These are phyloP conservation scores for Mycena leptocephala DNA, from an alignment of 768 basidiomycete genomes.

Conservation along the genomic window DNA sequence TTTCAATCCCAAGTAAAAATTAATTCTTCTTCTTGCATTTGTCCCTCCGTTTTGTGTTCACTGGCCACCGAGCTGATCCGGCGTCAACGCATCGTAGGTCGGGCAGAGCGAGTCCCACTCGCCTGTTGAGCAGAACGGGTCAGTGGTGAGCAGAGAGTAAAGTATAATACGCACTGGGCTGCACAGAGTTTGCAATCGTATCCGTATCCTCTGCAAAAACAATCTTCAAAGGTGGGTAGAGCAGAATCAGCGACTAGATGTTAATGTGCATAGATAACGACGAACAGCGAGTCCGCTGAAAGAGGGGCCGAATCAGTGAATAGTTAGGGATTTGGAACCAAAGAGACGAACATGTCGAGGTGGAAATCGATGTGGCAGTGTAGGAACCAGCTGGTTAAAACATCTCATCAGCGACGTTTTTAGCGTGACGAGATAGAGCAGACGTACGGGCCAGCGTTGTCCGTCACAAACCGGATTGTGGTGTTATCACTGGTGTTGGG, in stretches of 20 bases:
- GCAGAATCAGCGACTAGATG: neutral
- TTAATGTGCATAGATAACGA: neutral
- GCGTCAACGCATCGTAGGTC: conserved; percentile 38
- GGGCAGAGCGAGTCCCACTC: conserved; percentile 47
- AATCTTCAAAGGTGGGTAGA: conserved; percentile 11
- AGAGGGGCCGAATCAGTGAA: neutral
- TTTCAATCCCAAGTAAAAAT: neutral
- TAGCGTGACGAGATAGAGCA: neutral
- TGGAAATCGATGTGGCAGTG: conserved; percentile 61
- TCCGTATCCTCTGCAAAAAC: conserved; percentile 46
- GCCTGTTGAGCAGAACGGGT: conserved; percentile 10
- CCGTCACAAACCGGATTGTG: conserved; percentile 75
- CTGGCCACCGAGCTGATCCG: conserved; percentile 1
- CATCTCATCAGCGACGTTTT: neutral
- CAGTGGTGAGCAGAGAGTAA: neutral
- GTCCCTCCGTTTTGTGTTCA: neutral
- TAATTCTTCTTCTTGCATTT: neutral
- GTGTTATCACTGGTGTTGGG: too few species aligned
- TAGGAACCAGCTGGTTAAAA: neutral
- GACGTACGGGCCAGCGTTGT: conserved; percentile 80
- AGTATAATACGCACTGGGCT: neutral
- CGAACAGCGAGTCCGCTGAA: conserved; percentile 37
- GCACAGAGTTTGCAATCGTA: conserved; percentile 19
- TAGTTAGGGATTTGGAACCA: neutral
- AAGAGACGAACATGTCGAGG: conserved; percentile 48